Evolutionary conservation across 345 rosid genomes (phyloP).

Genomic region (Boechera stricta): DNA sequence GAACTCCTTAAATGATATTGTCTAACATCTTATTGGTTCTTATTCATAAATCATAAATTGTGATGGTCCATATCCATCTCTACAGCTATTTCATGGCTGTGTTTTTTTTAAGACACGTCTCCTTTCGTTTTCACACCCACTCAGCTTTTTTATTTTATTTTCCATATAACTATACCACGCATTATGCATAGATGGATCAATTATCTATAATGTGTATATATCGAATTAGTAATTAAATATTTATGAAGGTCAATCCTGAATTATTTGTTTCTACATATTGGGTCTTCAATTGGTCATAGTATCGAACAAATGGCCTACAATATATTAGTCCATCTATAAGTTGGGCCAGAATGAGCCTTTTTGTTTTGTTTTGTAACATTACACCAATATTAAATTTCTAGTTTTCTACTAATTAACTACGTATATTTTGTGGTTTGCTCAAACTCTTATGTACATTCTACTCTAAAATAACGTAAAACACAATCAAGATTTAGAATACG

Average conservation of each 20-base stretch:
- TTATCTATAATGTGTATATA: not conserved
- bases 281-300: not conserved
- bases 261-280: not conserved
- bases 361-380: not conserved
- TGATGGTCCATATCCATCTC: slow-evolving; percentile 40
- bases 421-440: not conserved
- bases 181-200: not conserved
- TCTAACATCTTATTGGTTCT: slow-evolving; percentile 19
- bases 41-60: slow-evolving; percentile 38
- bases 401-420: too few relatives aligned
- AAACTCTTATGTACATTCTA: not conserved
- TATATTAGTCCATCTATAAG: slow-evolving; percentile 21
- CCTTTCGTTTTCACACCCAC: slow-evolving; percentile 42
- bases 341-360: slow-evolving; percentile 22
- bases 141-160: not conserved
- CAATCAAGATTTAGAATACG: not conserved
- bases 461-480: not conserved
- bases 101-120: slow-evolving; percentile 32
- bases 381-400: too few relatives aligned
- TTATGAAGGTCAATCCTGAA: not conserved
- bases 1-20: slow-evolving; percentile 42
- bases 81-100: slow-evolving; percentile 48
- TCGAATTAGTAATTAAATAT: not conserved
- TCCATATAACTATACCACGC: not conserved
- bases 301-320: slow-evolving; percentile 2